Conservation (phyloP, 1,284 basidiomycete species). For the Fomes fomentarius region DNA sequence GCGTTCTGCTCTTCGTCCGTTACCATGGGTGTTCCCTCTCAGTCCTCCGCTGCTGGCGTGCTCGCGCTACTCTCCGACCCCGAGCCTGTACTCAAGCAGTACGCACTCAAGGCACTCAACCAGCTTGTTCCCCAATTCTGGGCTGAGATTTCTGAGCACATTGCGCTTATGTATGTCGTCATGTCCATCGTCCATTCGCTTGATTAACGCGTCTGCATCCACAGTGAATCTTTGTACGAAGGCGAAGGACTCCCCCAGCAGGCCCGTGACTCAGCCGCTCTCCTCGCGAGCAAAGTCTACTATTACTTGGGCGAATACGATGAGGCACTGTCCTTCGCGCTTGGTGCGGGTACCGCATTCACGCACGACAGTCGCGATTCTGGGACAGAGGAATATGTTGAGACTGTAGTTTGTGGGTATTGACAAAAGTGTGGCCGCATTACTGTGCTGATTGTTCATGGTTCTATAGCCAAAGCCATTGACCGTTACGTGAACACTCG, state of each 20-base stretch:
- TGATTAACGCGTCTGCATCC: constrained; percentile 21
- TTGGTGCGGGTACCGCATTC: constrained; percentile 88
- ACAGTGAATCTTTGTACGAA: constrained; percentile 90
- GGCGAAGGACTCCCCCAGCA: constrained; percentile 72
- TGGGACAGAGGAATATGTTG: constrained; percentile 84
- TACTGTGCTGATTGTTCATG: neutral
- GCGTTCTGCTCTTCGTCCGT: constrained; percentile 16
- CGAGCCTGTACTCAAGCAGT: constrained; percentile 84
- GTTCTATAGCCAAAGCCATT: constrained; percentile 87
- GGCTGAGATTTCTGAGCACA: constrained; percentile 96
- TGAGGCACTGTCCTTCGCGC: constrained; percentile 90
- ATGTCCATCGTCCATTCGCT: constrained; percentile 5
- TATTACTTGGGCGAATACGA: constrained; percentile 94
- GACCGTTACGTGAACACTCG: constrained; percentile 83
- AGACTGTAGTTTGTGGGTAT: constrained; percentile 88
- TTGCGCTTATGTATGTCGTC: constrained; percentile 79
- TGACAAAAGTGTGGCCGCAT: neutral
- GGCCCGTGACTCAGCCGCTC: constrained; percentile 80
- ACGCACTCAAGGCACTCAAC: constrained; percentile 85
- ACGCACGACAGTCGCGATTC: constrained; percentile 67
- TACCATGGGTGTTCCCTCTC: constrained; percentile 63
- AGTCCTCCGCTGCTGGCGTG: constrained; percentile 86
- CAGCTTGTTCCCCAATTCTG: constrained; percentile 91
- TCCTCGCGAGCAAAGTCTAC: constrained; percentile 94
- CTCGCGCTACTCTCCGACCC: constrained; percentile 89